These are phyloP conservation scores for Aspergillus haitiensis DNA, from an alignment of 495 filamentous ascomycete species.

Conservation along the genomic window DNA sequence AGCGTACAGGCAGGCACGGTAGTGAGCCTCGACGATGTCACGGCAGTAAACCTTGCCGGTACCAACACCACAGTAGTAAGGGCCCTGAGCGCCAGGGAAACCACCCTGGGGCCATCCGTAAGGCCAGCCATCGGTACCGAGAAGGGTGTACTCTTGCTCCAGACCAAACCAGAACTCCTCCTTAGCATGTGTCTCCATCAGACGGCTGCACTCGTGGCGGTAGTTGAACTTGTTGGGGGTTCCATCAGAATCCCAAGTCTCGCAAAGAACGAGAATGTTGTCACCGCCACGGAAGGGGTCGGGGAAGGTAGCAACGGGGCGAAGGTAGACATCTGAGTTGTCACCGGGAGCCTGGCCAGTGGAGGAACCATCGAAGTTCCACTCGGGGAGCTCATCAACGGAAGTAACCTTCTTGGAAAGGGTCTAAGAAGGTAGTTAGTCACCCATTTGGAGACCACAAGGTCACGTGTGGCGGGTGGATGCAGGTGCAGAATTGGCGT, in stretches of 20 bases:
- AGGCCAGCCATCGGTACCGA: constrained; percentile 81
- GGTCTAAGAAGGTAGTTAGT: constrained; percentile 57
- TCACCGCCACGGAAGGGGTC: constrained; percentile 83
- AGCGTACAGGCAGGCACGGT: constrained; percentile 93
- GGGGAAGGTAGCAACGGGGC: constrained; percentile 84
- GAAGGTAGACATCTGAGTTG: constrained; percentile 98
- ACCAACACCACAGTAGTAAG: constrained; percentile 99
- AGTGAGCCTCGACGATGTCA: constrained; percentile 98
- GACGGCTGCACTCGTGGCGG: constrained; percentile 81
- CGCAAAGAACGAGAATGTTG: constrained; percentile 91
- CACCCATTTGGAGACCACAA: constrained; percentile 7
- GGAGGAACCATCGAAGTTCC: constrained; percentile 99
- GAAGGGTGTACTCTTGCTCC: constrained; percentile 96
- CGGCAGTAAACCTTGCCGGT: constrained; percentile 97
- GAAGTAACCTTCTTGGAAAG: constrained; percentile 61
- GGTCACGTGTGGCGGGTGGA: constrained; percentile 40
- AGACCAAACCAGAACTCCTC: constrained; percentile 97
- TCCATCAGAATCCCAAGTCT: constrained; percentile 96
- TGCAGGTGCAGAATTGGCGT: constrained; percentile 28
- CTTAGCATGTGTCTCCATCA: constrained; percentile 84
- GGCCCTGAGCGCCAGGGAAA: constrained; percentile 95
- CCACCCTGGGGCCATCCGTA: constrained; percentile 94
- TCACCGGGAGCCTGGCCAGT: constrained; percentile 92
- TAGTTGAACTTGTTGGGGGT: constrained; percentile 98
- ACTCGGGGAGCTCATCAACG: constrained; percentile 87